These are phyloP conservation scores for Teunomyces barrocoloradensis DNA, from an alignment of 805 yeast species.

Conservation along the genomic window DNA sequence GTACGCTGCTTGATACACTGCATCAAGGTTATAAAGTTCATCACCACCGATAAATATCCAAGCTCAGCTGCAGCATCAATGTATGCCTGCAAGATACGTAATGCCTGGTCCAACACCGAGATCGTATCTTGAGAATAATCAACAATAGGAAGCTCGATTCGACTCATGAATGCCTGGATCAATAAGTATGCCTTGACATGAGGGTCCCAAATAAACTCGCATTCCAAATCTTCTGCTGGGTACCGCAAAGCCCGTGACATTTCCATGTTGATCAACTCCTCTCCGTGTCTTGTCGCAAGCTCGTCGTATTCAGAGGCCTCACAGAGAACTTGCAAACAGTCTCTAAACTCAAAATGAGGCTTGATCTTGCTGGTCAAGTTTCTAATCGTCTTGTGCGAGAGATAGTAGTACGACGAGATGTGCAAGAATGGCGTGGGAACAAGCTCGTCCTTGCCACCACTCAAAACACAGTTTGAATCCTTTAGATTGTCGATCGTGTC, in stretches of 20 bases:
- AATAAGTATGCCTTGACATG: slow-evolving; percentile 75
- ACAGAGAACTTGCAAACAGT: slow-evolving; percentile 58
- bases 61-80: slow-evolving; percentile 86
- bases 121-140: slow-evolving; percentile 94
- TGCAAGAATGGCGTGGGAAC: slow-evolving; percentile 78
- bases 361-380: slow-evolving; percentile 55
- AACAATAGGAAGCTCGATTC: slow-evolving; percentile 84
- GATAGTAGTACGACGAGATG: slow-evolving; percentile 87
- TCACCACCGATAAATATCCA: slow-evolving; percentile 64
- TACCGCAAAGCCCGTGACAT: slow-evolving; percentile 71
- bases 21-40: slow-evolving; percentile 66
- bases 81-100: slow-evolving; percentile 90
- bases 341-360: slow-evolving; percentile 50
- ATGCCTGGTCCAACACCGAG: slow-evolving; percentile 87
- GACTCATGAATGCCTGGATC: slow-evolving; percentile 67
- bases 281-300: slow-evolving; percentile 88
- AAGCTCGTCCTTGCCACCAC: slow-evolving; percentile 45
- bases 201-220: slow-evolving; percentile 78
- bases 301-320: slow-evolving; percentile 81
- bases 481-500: slow-evolving; percentile 60
- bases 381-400: slow-evolving; percentile 86
- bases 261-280: slow-evolving; percentile 81
- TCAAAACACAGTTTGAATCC: slow-evolving; percentile 67
- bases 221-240: slow-evolving; percentile 53
- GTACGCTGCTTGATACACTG: slow-evolving; percentile 84